Base-by-base conservation (phyloP, 495 filamentous ascomycete genomes). In the Lichenothelia convexa region DNA sequence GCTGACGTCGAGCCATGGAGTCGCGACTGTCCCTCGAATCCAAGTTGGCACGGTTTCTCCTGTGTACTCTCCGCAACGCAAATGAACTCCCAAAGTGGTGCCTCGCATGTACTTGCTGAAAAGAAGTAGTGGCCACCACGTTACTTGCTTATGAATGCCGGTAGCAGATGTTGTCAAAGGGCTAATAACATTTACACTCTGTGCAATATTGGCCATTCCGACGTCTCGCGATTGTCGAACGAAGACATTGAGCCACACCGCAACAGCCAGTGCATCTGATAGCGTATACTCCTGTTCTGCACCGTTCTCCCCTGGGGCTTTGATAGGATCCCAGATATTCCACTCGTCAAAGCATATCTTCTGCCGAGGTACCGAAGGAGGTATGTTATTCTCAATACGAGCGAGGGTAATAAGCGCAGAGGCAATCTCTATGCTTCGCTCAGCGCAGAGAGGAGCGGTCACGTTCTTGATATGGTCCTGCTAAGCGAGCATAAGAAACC, bases 341-440 rank as follows among this genome's bases (percentile, higher is more conserved):
- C 80, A 84, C 53, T 84, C 79, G 51, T 86, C 80, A 50, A 84
- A 84, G 55, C 79, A 84, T 51, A 86, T 80, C 24, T 62, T 75
- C 11, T 69, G 73, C 8, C 62, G 55, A 9, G 67, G 67, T 19
- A 70, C 65, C 3, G 60, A 58, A 1, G 80, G 68, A 1, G 51
- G 49, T 43, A 72, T 73, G 51, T 82, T 73, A 51, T 82, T 77
- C 13, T 27, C 24, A 13, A 7, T 8, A 11, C 77, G 59, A 0
- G 79, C 79, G 5, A 84, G 68, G 48, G 84, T 78, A 43, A 84
- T 81, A 1, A 82, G 57, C 0, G 59, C 57, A 4, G 68, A 68
- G 0, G 75, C 62, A 34, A 79, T 76, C 49, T 80, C 62, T 44
- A 86, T 84, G 3, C 75, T 76, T 29, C 80, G 65, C 57, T 84